Base-by-base conservation (phyloP, 257 asterid genomes). In the Capsicum baccatum region DNA sequence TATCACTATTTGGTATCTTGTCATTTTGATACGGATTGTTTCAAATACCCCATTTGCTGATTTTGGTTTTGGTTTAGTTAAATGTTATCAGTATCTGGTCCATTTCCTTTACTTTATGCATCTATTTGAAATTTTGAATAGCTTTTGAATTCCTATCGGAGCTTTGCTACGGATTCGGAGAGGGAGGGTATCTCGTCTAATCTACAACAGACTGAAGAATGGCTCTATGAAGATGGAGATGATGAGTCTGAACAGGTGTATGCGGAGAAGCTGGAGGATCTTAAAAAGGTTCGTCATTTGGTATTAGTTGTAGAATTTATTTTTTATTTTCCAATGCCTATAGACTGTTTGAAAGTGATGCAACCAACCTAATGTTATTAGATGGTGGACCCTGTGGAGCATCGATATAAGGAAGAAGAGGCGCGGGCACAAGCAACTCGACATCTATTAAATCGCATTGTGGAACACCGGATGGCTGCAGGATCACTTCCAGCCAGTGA, bases 211-310 rank as follows among this genome's bases (percentile, higher is more conserved):
- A 92, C 95, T 16, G 99, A 97, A 89, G 97, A 94, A 39, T 97
- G 99, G 99, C 98, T 97, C 56, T 97, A 97, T 85, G 98, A 93
- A 82, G 98, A 93, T 56, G 99, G 99, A 80, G 97, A 94, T 79
- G 98, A 95, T 83, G 99, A 97, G 90, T 84, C 99, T 86, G 98
- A 94, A 88, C 42, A 88, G 85, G 94, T 93, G 54, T 97, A 97
- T 84, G 17, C 94, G 6, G 82, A 89, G 87, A 94, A 90, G 87
- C 88, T 97, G 79, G 91, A 92, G 83, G 91, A 91, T 86, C 89
- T 97, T 89, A 93, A 91, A 88, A 93, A 91, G 98, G 99, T 94
- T 83, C 16, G 44, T 57, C 58, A 73, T n/a, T 12, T 79, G 56
- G 57, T 6, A 73, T 81, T 74, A 26, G 84, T 48, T 71, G 26